phyloP scores from a whole-genome alignment of 2,329 filamentous ascomycete genomes.

The Arthroderma sp. region DNA sequence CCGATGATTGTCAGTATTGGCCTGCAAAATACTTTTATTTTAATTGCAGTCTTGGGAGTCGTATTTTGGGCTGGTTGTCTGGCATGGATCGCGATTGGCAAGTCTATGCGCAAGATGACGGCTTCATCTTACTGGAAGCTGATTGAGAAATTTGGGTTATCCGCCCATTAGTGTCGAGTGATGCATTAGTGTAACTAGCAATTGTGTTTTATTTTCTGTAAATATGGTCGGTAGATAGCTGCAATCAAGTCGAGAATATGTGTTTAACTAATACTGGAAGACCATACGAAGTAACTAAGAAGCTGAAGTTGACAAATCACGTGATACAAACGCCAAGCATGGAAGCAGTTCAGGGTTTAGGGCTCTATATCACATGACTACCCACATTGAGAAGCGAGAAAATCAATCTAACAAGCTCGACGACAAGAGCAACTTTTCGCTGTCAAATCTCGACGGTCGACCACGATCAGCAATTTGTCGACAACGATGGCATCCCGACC shows the following conservation, averaged over 20 bases:
- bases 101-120: conserved; percentile 9
- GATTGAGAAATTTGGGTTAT: too few relatives aligned
- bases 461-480: conserved; percentile 23
- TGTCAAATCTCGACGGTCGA: conserved; percentile 3
- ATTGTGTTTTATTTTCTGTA: too few relatives aligned
- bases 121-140: not conserved
- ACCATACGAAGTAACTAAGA: not conserved
- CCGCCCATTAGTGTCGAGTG: too few relatives aligned
- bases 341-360: conserved; percentile 23
- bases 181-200: too few relatives aligned
- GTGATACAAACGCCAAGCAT: not conserved
- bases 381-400: conserved; percentile 18
- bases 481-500: conserved; percentile 83
- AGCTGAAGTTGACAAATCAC: too few relatives aligned
- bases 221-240: too few relatives aligned
- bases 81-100: conserved; percentile 8
- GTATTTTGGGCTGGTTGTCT: conserved; percentile 8
- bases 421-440: not conserved
- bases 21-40: conserved; percentile 22
- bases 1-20: conserved; percentile 8
- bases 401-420: conserved; percentile 17
- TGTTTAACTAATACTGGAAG: too few relatives aligned
- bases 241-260: too few relatives aligned
- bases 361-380: conserved; percentile 14
- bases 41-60: conserved; percentile 17